Evolutionary conservation across 75 land plant species (phyloP), one percentile per base, ranked within the genome.

Genomic region (Pinus albicaulis): DNA sequence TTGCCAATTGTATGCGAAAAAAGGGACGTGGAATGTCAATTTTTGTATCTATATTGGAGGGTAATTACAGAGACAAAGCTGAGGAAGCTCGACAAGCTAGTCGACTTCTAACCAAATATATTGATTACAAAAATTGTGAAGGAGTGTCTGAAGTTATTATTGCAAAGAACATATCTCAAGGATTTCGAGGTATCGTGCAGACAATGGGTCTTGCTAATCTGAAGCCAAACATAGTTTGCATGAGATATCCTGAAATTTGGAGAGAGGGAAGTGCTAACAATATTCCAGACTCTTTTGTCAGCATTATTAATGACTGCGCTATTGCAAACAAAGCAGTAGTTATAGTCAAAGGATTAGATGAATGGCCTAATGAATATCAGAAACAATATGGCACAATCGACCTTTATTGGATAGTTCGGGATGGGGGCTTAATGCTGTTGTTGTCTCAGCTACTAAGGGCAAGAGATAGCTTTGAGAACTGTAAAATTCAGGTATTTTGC

Each of bases 201-300:
- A 91, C 98, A 20, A 97, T 97, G 99, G 99, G 99, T 19, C 92
- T 97, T 31, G 99, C 89, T 22, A 97, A 97, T 79, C 85, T 97
- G 58, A 97, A 97, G 81, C 99, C 99, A 20, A 94, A 97, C 72
- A 97, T 97, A 61, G 88, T 97, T 28, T 92, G 92, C 48, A 97
- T 97, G 99, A 83, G 98, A 25, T 97, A 97, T 75, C 99, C 98
- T 44, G 99, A 97, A 77, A 92, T 97, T 16, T 97, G 99, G 99
- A 90, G 99, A 60, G 90, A 94, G 22, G 95, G 89, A 65, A 90
- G 83, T 79, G 82, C 85, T 23, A 89, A 64, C 56, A 80, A 82
- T 65, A 90, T 97, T 56, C 92, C 95, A n/a, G 86, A 86, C 44
- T 88, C 87, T 41, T 97, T 97, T 86, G 95, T 97, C 57, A 86